Conservation (phyloP, 202 grass and related monocot genomes). For the Schoenoplectus triqueter region DNA sequence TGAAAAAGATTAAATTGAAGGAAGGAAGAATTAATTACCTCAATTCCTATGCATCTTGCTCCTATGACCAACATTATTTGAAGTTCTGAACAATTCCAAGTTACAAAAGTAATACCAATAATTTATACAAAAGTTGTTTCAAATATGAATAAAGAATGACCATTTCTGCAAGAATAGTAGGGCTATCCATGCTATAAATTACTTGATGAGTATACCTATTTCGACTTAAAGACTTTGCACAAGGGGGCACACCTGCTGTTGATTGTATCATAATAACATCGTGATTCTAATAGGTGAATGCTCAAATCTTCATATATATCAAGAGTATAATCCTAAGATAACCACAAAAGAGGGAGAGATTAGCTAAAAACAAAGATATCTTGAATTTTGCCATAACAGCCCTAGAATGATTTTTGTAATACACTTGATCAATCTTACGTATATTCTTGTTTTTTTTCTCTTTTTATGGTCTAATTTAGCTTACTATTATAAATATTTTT, state of each 20-base stretch:
- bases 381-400: neutral
- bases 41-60: neutral
- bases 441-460: neutral
- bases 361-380: neutral
- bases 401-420: neutral
- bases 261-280: conserved; percentile 61
- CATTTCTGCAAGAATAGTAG: conserved; percentile 17
- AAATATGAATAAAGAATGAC: conserved; percentile 5
- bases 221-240: neutral
- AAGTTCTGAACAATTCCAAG: neutral
- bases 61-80: neutral
- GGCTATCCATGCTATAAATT: neutral
- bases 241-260: conserved; percentile 44
- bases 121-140: neutral
- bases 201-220: neutral
- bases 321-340: conserved; percentile 64
- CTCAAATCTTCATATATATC: conserved; percentile 63
- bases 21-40: conserved; percentile 2
- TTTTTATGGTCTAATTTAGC: neutral
- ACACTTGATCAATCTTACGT: neutral
- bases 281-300: conserved; percentile 59
- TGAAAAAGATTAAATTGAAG: conserved; percentile 13
- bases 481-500: neutral
- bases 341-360: conserved; percentile 32
- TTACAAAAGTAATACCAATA: neutral